Base-by-base conservation (phyloP, 768 basidiomycete species). In the Naganishia onofrii region DNA sequence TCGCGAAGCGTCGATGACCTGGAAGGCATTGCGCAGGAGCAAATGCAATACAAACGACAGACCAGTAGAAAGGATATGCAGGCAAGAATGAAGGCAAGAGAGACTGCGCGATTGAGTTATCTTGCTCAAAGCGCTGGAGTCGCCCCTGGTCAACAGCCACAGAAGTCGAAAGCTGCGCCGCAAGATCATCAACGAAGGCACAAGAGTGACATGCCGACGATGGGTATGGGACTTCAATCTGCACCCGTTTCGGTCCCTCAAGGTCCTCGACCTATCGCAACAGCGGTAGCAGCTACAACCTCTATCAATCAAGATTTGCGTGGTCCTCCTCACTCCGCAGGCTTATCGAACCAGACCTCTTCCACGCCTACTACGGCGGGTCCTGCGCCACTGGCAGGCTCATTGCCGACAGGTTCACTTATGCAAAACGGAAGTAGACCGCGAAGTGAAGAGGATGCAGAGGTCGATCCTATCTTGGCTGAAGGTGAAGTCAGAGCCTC, bases 31-130 rank as follows among this genome's bases (percentile, higher is more conserved):
- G 91, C 93, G 15, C 87, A 92, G 82, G 90, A 92, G 69, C 88
- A 90, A 76, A 91, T 94, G 78, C 88, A 89, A 73, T 85, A 87
- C 82, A 93, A 93, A 84, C 85, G 90, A 31, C 84, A 89, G 28
- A 74, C 76, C 52, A 78, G 82, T 13, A 77, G 79, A 71, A 65
- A 75, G 29, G 79, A 80, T 54, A 73, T 81, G 72, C 74, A 76
- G 42, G 75, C 76, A 29, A 66, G 80, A 44, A 72, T 73, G 52
- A 54, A 74, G 32, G 67, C 77, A 0, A 78, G 79, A 63, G 70
- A 73, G 34, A 73, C 76, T n/a, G 76, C 74, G 1, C 74, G 74
- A 57, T 19, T 72, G n/a, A 51, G 36, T 26, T 60, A 68, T 23
- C 32, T 72, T 3, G 71, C 71, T 6, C 65, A 60, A 64, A 53